phyloP scores from a whole-genome alignment of 139 green algal genomes.

The Dunaliella sp. region DNA sequence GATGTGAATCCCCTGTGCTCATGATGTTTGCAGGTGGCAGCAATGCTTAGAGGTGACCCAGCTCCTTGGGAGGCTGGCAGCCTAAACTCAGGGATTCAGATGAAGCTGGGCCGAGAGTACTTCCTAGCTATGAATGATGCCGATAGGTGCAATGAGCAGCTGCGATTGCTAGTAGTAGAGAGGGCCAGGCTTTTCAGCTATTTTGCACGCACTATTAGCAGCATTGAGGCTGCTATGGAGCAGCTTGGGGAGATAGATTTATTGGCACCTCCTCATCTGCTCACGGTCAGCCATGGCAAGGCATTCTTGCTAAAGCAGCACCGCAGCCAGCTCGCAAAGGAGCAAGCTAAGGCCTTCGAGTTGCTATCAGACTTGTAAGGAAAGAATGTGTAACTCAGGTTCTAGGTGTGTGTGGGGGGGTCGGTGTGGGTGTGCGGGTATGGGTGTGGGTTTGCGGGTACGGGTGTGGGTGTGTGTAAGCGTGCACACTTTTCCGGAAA shows the following conservation, averaged over 20 bases:
- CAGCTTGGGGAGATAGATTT: neutral
- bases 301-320: neutral
- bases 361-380: no score
- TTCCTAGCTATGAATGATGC: neutral
- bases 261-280: neutral
- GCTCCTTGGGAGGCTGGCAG: neutral
- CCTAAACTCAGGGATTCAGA: neutral
- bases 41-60: neutral
- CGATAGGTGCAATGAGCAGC: neutral
- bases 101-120: neutral
- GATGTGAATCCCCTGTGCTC: no score
- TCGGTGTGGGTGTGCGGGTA: no score
- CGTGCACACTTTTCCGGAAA: no score
- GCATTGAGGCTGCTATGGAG: neutral
- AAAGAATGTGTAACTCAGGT: no score
- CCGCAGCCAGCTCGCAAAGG: no score
- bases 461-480: no score
- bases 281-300: neutral
- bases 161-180: neutral
- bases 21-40: no score
- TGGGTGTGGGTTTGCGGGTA: no score
- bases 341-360: no score
- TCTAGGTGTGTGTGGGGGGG: no score
- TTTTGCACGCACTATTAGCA: neutral
- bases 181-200: neutral